Evolutionary conservation across 2,329 filamentous ascomycete species (phyloP), one percentile per base, ranked within the genome.

Genomic region (Pseudogymnoascus sp.): DNA sequence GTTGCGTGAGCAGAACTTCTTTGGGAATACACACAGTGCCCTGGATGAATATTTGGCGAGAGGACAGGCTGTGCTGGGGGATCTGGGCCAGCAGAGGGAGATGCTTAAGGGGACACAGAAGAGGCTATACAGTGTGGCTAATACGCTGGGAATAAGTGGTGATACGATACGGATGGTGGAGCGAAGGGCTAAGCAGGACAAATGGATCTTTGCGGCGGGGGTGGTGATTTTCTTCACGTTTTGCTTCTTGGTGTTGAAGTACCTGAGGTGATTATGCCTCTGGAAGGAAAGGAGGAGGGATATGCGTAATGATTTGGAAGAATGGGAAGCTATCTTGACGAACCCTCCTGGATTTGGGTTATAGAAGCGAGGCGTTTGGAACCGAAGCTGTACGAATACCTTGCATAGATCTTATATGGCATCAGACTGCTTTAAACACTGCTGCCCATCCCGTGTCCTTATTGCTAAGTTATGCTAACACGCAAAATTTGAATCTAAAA

Each of bases 141-240:
- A 96, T 71, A 97, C 94, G 20, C 76, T 99, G 57, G 94, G 94
- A 0, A 83, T 99, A 63, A 95, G 89, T 70, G 92, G 93, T 18
- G 93, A 97, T 72, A 99, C 94, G 1, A 99, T 99, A 66, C 86
- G 94, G 54, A 97, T 94, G 91, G 88, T 99, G 41, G 93, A 97
- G 76, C 78, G 94, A 67, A 81, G 94, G 64, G 91, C 94, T 58
- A 89, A 86, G 73, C 89, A 97, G 78, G 94, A 99, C 73, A 97
- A 97, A 76, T 97, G 92, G 91, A 96, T 99, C 35, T 99, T 99
- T 73, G 89, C 89, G 81, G 88, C 79, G 0, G 91, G 94, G 0
- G 91, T 93, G 2, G 75, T 95, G 4, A 75, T 94, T 35, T 99
- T 99, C 74, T 89, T 97, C 69, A 71, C 83, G 37, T 99, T 99